A percentile compares a stretch with the other conserved stretches of the same genome.
These are phyloP conservation scores for Byssothecium circinans DNA, from an alignment of 2,329 filamentous ascomycete genomes.

Conservation along the genomic window DNA sequence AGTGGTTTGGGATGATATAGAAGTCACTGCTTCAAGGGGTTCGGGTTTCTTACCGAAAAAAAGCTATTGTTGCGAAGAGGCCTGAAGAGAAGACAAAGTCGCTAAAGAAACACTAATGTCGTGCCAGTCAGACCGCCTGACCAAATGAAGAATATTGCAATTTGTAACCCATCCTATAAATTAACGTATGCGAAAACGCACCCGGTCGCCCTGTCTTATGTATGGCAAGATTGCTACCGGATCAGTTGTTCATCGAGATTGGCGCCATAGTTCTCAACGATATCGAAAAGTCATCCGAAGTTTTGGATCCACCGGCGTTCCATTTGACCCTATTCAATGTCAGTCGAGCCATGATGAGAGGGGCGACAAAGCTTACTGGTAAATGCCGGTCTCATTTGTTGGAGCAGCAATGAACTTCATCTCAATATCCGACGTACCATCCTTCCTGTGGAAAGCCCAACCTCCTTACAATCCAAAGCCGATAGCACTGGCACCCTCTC, in stretches of 20 bases:
- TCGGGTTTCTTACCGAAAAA: too few relatives aligned
- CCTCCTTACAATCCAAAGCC: slow-evolving; percentile 37
- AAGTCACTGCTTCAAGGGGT: too few relatives aligned
- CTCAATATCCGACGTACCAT: slow-evolving; percentile 11
- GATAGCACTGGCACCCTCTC: slow-evolving; percentile 5
- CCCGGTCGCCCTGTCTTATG: too few relatives aligned
- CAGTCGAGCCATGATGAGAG: neutral
- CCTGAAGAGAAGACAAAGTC: too few relatives aligned
- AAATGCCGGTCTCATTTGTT: slow-evolving; percentile 18
- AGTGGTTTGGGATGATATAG: too few relatives aligned
- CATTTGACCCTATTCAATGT: slow-evolving; percentile 12
- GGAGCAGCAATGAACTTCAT: slow-evolving; percentile 23
- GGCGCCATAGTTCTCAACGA: slow-evolving; percentile 18
- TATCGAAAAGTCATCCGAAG: slow-evolving; percentile 12
- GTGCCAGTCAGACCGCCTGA: neutral
- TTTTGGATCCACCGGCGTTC: slow-evolving; percentile 14
- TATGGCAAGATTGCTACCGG: too few relatives aligned
- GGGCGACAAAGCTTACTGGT: slow-evolving; percentile 5
- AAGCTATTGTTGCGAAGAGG: too few relatives aligned
- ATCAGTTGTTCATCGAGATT: slow-evolving; percentile 4
- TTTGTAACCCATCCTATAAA: too few relatives aligned
- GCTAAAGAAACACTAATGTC: too few relatives aligned
- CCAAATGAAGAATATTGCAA: neutral
- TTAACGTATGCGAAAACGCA: too few relatives aligned
- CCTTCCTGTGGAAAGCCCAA: slow-evolving; percentile 32